Percentiles rank a stretch among this genome's conserved stretches.
These are phyloP conservation scores for Skeletonema marinoi DNA, from an alignment of 108 stramenopile species.

Conservation along the genomic window DNA sequence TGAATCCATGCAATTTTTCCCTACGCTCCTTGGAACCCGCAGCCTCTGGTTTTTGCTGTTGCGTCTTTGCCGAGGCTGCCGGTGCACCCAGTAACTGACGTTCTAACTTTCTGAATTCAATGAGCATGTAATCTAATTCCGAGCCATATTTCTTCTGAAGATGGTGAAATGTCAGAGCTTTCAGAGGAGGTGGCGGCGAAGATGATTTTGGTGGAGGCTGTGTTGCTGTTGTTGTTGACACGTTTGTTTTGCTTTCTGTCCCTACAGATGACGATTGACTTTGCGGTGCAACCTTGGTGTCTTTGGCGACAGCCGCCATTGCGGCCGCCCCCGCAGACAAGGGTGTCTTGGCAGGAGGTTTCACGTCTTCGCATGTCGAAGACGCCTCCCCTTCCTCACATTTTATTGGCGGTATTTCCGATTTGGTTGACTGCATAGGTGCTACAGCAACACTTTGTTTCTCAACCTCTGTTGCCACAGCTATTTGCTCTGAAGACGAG, in stretches of 20 bases:
- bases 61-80: conserved; percentile 12
- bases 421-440: not conserved
- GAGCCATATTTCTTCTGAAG: conserved; percentile 64
- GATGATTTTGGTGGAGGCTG: not conserved
- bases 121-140: conserved; percentile 84
- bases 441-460: not conserved
- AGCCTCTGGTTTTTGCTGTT: conserved; percentile 58
- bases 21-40: conserved; percentile 75
- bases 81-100: conserved; percentile 75
- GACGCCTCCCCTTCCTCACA: not conserved
- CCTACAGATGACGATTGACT: not conserved
- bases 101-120: conserved; percentile 85
- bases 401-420: not conserved
- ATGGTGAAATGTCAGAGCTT: conserved; percentile 61
- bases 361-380: not conserved
- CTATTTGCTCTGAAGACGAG: not conserved
- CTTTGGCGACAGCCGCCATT: conserved; percentile 1
- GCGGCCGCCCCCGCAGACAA: not conserved
- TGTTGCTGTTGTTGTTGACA: conserved; percentile 7
- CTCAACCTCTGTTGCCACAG: not conserved
- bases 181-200: conserved; percentile 43
- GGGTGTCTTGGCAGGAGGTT: not conserved
- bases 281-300: not conserved
- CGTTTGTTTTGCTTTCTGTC: not conserved
- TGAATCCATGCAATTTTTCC: conserved; percentile 87